phyloP scores from a whole-genome alignment of 1,139 yeast genomes.

The Entelexis sorbosivorans region DNA sequence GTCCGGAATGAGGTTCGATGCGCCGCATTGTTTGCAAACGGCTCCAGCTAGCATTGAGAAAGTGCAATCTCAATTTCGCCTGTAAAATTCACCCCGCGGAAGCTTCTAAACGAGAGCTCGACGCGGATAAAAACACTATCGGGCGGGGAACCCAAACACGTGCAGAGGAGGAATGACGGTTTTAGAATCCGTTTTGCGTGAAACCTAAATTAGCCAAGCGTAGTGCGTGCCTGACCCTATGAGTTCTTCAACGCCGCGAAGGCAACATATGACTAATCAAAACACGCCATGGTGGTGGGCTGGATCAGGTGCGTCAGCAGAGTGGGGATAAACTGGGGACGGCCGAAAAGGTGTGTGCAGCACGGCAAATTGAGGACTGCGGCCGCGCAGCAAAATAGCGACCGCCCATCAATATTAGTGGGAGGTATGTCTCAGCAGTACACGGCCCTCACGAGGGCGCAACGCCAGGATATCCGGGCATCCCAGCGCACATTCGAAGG shows the following conservation, averaged over 20 bases:
- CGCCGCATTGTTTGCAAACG: slow-evolving; percentile 20
- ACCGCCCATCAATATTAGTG: background rate
- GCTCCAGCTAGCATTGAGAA: slow-evolving; percentile 8
- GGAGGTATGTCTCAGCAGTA: slow-evolving; percentile 11
- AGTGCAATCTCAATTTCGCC: background rate
- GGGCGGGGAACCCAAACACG: background rate
- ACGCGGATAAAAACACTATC: background rate
- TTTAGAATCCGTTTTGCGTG: background rate
- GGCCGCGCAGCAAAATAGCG: background rate
- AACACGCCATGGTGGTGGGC: background rate
- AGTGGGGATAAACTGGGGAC: no score
- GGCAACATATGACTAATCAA: background rate
- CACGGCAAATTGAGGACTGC: background rate
- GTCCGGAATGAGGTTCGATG: slow-evolving; percentile 18
- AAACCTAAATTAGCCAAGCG: background rate
- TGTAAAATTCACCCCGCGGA: no score
- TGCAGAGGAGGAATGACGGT: background rate
- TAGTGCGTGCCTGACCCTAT: background rate
- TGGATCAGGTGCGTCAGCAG: background rate
- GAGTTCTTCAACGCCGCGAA: background rate
- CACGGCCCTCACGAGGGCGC: slow-evolving; percentile 15
- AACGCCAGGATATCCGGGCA: slow-evolving; percentile 28
- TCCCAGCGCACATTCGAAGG: slow-evolving; percentile 37
- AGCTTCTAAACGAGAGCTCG: background rate
- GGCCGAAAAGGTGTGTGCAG: background rate